Percentiles rank a stretch among this genome's conserved stretches.
Evolutionary conservation across 352 stramenopile species (phyloP).

Genomic region (Phytophthora sp.): DNA sequence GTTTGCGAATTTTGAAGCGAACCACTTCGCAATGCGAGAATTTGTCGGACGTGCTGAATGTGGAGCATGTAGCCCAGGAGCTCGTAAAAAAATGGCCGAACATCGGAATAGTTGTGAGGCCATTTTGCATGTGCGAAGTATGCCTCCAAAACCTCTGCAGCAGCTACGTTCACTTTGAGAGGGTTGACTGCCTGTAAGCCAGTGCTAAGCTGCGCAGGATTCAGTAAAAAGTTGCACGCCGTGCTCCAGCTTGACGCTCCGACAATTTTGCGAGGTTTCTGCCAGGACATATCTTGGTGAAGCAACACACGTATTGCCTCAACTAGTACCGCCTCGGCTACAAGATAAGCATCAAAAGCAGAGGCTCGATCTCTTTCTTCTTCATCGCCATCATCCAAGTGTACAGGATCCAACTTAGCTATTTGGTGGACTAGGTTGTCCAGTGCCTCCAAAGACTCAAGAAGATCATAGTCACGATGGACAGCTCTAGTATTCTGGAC

Average conservation of each 20-base stretch:
- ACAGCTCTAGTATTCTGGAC: background rate
- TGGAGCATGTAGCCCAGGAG: conserved; percentile 52
- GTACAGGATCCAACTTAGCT: conserved; percentile 12
- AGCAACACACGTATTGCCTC: conserved; percentile 54
- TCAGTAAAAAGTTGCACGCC: conserved; percentile 47
- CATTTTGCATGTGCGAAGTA: conserved; percentile 48
- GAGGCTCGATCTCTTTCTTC: conserved; percentile 17
- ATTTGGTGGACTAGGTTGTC: conserved; percentile 18
- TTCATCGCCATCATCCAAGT: conserved; percentile 3
- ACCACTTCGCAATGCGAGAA: conserved; percentile 34
- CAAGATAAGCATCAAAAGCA: conserved; percentile 66
- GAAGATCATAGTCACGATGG: conserved; percentile 32
- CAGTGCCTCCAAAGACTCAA: conserved; percentile 29
- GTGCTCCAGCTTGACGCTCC: conserved; percentile 62
- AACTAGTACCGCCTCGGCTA: conserved; percentile 62
- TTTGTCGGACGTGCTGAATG: conserved; percentile 35
- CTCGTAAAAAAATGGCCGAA: conserved; percentile 33
- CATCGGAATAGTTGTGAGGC: conserved; percentile 32
- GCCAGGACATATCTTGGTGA: conserved; percentile 44
- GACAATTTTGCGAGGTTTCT: conserved; percentile 50
- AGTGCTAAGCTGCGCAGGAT: conserved; percentile 31
- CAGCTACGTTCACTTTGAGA: conserved; percentile 1
- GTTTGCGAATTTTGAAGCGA: conserved; percentile 10
- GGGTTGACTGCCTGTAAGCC: conserved; percentile 19
- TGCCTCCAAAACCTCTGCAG: conserved; percentile 30